A percentile compares a stretch with the other conserved stretches of the same genome.
These are phyloP conservation scores for Pleurotus sapidus DNA, from an alignment of 768 basidiomycete species.

Conservation along the genomic window DNA sequence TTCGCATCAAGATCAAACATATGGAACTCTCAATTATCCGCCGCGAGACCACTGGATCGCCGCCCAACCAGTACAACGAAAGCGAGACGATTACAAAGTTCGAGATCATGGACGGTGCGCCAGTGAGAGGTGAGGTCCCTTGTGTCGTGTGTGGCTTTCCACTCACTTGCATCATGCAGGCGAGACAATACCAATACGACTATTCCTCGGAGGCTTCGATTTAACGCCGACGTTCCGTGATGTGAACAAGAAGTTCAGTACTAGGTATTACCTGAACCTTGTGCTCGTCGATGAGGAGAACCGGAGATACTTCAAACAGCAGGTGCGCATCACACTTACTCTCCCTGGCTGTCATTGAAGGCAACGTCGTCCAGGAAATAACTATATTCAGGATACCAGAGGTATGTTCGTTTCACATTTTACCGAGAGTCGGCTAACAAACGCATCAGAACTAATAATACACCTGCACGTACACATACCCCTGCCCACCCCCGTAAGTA, in stretches of 20 bases:
- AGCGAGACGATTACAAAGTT: slow-evolving; percentile 99
- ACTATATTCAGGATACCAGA: slow-evolving; percentile 90
- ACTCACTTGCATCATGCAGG: slow-evolving; percentile 43
- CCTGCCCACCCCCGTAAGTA: too few relatives aligned
- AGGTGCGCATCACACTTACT: slow-evolving; percentile 41
- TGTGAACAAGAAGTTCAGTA: slow-evolving; percentile 99
- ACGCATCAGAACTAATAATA: too few relatives aligned
- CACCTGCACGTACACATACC: too few relatives aligned
- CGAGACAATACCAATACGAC: slow-evolving; percentile 96
- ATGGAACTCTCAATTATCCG: slow-evolving; percentile 99
- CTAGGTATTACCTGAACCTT: slow-evolving; percentile 94
- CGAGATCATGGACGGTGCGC: slow-evolving; percentile 98
- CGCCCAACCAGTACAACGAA: slow-evolving; percentile 99
- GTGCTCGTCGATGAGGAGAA: slow-evolving; percentile 99
- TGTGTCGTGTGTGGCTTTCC: background rate
- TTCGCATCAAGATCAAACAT: slow-evolving; percentile 99
- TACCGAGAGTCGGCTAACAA: too few relatives aligned
- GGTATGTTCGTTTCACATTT: slow-evolving; percentile 34
- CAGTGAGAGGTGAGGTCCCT: slow-evolving; percentile 73
- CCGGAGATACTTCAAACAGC: slow-evolving; percentile 95
- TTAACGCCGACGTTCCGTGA: slow-evolving; percentile 98
- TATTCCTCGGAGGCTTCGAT: slow-evolving; percentile 98
- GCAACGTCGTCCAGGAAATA: slow-evolving; percentile 55
- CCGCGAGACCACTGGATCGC: slow-evolving; percentile 93
- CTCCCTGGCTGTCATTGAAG: background rate